These are phyloP conservation scores for Puccinia hordei DNA, from an alignment of 1,284 basidiomycete species.

Conservation along the genomic window DNA sequence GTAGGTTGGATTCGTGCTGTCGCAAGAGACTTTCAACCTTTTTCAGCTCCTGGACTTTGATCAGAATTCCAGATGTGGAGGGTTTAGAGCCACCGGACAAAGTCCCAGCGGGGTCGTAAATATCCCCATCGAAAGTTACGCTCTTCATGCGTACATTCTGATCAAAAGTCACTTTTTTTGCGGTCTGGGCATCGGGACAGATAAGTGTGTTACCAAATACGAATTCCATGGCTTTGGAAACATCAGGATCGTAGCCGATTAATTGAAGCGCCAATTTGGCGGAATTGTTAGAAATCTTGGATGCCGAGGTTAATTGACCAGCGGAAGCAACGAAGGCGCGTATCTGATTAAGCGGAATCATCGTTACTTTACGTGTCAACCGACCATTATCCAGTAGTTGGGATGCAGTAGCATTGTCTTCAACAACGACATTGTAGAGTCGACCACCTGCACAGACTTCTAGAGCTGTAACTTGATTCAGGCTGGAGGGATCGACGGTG, in stretches of 20 bases:
- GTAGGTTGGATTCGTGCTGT: constrained; percentile 64
- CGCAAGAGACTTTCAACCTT: constrained; percentile 67
- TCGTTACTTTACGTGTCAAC: constrained; percentile 85
- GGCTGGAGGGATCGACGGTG: constrained; percentile 71
- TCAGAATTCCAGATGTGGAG: constrained; percentile 71
- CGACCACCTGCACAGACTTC: constrained; percentile 89
- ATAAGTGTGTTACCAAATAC: constrained; percentile 93
- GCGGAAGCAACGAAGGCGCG: constrained; percentile 69
- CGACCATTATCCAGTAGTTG: constrained; percentile 79
- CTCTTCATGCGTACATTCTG: constrained; percentile 74
- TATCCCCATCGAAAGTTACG: constrained; percentile 90
- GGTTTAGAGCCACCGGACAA: constrained; percentile 89
- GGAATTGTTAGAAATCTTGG: constrained; percentile 76
- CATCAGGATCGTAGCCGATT: constrained; percentile 80
- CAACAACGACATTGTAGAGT: constrained; percentile 92
- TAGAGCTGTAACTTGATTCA: constrained; percentile 74
- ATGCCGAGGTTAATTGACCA: constrained; percentile 77
- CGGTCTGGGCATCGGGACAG: constrained; percentile 84
- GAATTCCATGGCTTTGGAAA: constrained; percentile 84
- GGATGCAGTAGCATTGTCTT: constrained; percentile 84
- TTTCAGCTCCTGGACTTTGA: constrained; percentile 82
- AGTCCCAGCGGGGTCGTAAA: constrained; percentile 94
- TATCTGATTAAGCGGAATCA: constrained; percentile 94
- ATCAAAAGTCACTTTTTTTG: constrained; percentile 85
- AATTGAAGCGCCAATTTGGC: constrained; percentile 83